Evolutionary conservation across 768 basidiomycete genomes (phyloP).

Genomic region (Dentipellis fragilis): DNA sequence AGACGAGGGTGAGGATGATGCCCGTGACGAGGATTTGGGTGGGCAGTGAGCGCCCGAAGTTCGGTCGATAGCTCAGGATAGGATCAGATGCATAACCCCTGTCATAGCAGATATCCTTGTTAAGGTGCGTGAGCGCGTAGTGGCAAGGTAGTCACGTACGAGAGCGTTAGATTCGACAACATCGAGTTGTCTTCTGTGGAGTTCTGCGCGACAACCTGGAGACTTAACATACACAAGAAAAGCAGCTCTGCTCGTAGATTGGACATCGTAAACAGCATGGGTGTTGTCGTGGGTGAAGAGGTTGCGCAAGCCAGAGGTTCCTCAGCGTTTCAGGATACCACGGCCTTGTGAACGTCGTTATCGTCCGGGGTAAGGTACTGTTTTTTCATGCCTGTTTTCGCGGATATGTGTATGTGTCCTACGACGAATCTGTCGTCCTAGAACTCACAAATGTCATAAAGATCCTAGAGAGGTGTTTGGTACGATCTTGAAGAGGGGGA

Average conservation of each 20-base stretch:
- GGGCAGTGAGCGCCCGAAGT: conserved; percentile 81
- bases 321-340: too few species aligned
- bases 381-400: too few species aligned
- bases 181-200: background rate
- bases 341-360: too few species aligned
- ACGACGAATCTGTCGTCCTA: too few species aligned
- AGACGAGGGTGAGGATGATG: conserved; percentile 73
- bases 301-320: too few species aligned
- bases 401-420: too few species aligned
- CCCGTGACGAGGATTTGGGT: conserved; percentile 84
- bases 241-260: background rate
- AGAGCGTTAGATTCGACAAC: background rate
- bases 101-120: background rate
- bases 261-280: too few species aligned
- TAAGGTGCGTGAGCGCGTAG: background rate
- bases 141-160: background rate
- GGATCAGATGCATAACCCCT: conserved; percentile 43
- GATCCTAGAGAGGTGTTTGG: too few species aligned
- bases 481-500: too few species aligned
- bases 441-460: too few species aligned
- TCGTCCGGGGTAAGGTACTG: too few species aligned
- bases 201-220: background rate
- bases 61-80: conserved; percentile 66
- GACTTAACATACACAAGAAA: background rate
- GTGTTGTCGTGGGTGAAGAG: too few species aligned